Evolutionary conservation across 495 filamentous ascomycete species (phyloP), one percentile per base, ranked within the genome.

Genomic region (Podospora pseudoanserina): DNA sequence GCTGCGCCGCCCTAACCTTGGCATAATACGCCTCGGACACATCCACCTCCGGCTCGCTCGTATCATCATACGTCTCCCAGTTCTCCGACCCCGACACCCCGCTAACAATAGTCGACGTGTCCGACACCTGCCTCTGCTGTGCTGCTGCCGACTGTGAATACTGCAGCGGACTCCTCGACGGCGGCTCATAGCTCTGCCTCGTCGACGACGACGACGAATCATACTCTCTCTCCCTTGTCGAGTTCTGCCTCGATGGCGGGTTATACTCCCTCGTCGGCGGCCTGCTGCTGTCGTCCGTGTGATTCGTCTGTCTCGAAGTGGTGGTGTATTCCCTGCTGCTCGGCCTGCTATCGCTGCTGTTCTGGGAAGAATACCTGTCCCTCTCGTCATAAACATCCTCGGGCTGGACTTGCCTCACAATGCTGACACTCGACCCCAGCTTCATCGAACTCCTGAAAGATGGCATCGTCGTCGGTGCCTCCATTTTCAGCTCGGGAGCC

Each of bases 1-100:
- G 61, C 20, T 49, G 75, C 15, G 89, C 88, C 26, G 89, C 87
- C 66, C 88, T 84, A 65, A 92, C 77, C 74, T 90, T 92, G 67
- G 90, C 89, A 73, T 91, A 93, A 76, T 94, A 93, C 7, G 86
- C 83, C 65, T 93, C 90, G 19, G 86, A 88, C 2, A 86, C 85
- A 76, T 94, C 92, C 39, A 78, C 78, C 70, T 95, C 92, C 0
- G 90, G 89, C 65, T 89, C 92, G 3, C 87, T 89, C 55, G 84
- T 86, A 75, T 92, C 90, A 70, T 92, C 90, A 68, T 93, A 97
- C 26, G 92, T 96, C 80, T 97, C 93, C 93, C 93, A 97, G 77
- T 97, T 97, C 79, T 97, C 93, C 0, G 91, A 94, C 3, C 92
- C 92, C 13, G 91, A 90, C 3, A 89, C 84, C 3, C 80, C 82